Evolutionary conservation across 495 filamentous ascomycete genomes (phyloP).

Genomic region (Talaromyces stipitatus): DNA sequence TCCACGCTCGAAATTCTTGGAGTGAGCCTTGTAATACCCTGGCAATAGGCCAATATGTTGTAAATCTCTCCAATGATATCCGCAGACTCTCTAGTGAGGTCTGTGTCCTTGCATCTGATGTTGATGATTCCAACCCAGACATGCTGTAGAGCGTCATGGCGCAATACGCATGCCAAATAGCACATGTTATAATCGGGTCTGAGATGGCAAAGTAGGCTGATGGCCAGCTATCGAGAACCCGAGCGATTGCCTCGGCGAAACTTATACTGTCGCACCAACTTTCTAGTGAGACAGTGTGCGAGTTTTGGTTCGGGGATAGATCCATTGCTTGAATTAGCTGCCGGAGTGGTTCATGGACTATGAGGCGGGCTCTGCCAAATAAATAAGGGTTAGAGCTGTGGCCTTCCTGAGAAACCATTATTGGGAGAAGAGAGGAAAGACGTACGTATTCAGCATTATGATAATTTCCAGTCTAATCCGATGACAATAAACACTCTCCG

Average conservation of each 20-base stretch:
- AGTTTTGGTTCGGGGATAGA: not conserved
- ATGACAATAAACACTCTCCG: not conserved
- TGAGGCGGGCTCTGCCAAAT: not conserved
- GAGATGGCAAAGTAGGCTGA: constrained; percentile 4
- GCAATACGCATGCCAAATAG: constrained; percentile 6
- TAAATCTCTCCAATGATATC: not conserved
- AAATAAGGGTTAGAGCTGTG: not conserved
- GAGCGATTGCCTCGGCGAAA: not conserved
- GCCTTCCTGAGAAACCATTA: not conserved
- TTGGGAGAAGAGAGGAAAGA: not conserved
- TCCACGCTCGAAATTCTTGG: constrained; percentile 3
- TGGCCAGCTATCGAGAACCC: constrained; percentile 3
- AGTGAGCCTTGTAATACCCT: constrained; percentile 1
- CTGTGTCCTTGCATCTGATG: not conserved
- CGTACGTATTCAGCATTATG: constrained; percentile 6
- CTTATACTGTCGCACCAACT: constrained; percentile 1
- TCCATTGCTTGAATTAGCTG: not conserved
- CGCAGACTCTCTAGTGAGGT: not conserved
- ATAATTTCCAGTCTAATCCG: constrained; percentile 3
- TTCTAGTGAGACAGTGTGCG: not conserved
- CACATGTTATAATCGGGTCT: constrained; percentile 3
- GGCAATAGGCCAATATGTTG: constrained; percentile 5
- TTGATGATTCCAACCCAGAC: constrained; percentile 1
- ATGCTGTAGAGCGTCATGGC: not conserved
- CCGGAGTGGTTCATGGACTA: constrained; percentile 2